These are phyloP conservation scores for Rhizopus sp. DNA, from an alignment of 371 early-diverging fungal species.

Conservation along the genomic window DNA sequence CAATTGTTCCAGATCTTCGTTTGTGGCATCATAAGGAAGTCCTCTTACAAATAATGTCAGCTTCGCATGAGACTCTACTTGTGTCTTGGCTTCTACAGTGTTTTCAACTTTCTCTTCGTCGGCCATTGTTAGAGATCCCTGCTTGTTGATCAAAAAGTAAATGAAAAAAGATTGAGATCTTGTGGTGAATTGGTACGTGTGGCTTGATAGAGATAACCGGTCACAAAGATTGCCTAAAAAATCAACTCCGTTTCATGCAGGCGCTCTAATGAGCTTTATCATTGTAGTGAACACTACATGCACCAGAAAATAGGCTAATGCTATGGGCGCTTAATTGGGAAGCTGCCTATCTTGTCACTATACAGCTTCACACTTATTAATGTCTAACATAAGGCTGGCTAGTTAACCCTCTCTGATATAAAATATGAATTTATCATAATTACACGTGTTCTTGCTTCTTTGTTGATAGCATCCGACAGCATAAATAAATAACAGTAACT, in stretches of 20 bases:
- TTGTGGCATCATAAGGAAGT: conserved; percentile 80
- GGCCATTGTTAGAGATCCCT: conserved; percentile 11
- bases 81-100: conserved; percentile 13
- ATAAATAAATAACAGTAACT: no score
- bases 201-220: conserved; percentile 4
- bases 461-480: no score
- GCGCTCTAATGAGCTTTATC: no score
- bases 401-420: no score
- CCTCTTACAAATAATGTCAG: conserved; percentile 86
- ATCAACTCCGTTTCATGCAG: neutral
- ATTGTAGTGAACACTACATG: no score
- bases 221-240: neutral
- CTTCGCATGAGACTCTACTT: conserved; percentile 39
- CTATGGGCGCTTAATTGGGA: no score
- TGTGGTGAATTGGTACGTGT: neutral
- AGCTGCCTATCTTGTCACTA: no score
- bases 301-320: no score
- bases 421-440: no score
- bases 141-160: neutral
- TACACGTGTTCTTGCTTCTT: no score
- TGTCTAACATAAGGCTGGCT: no score
- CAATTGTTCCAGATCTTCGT: conserved; percentile 80
- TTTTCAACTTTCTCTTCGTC: conserved; percentile 13
- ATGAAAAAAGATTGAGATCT: conserved; percentile 1
- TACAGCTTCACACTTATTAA: no score